Evolutionary conservation across 192 early-diverging fungal genomes (phyloP), one percentile per base, ranked within the genome.

Genomic region (Coemansia sp.): DNA sequence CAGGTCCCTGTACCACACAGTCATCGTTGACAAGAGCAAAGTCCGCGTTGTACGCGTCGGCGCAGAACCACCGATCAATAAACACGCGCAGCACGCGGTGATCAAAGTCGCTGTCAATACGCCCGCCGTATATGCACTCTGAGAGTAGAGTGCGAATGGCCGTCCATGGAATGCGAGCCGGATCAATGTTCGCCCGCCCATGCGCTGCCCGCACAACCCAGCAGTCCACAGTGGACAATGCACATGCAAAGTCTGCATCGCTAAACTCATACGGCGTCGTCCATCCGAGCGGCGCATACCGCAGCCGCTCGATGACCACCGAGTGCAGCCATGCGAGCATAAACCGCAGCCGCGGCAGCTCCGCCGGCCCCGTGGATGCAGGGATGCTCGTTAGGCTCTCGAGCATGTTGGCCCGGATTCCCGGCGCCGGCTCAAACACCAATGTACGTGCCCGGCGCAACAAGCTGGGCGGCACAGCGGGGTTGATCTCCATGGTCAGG

Each of bases 231-330:
- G 95, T 93, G 16, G 82, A 83, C 29, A 97, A 67, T 0, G 92
- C 94, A 71, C 94, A 96, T 43, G 94, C 92, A 70, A 92, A 90
- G 77, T 99, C 97, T 5, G 96, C 90, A 64, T 99, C 98, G 72
- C 95, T 97, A 72, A 99, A 99, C 71, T 98, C 98, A 70, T 99
- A 99, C 1, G 78, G 65, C 77, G 95, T 96, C 10, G 95, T 90
- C 98, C 98, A 99, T 21, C 98, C 98, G 29, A 99, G 83, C 45
- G 98, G 98, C 16, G 89, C 89, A 72, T 99, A 99, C 9, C 98
- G 91, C 31, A 97, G 85, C 52, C 98, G 93, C 84, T 99, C 98
- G 67, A 95, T 82, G 6, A 96, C 87, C 17, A 99, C 84, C 0
- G 94, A 88, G 81, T 99, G 96, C 56, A 98, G 82, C 98, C 98